Conservation (phyloP, 768 basidiomycete genomes). For the Calvatia gigantea region DNA sequence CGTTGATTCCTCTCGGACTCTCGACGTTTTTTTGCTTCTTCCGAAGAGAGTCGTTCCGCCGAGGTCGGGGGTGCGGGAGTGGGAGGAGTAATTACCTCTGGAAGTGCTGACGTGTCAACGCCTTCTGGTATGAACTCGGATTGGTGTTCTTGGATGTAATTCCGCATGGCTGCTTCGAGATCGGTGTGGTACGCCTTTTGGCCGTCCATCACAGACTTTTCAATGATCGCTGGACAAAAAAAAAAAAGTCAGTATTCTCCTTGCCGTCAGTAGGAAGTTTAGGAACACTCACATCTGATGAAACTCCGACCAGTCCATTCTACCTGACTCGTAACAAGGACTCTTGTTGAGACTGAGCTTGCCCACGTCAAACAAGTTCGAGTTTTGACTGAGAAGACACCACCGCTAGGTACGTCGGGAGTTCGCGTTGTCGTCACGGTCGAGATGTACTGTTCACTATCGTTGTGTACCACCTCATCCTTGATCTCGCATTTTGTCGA, state of each 20-base stretch:
- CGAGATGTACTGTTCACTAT: conserved; percentile 80
- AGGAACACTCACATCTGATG: conserved; percentile 68
- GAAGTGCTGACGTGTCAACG: conserved; percentile 52
- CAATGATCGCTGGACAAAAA: conserved; percentile 74
- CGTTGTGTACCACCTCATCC: conserved; percentile 77
- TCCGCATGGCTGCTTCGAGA: conserved; percentile 79
- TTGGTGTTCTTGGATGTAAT: conserved; percentile 86
- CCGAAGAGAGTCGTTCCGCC: conserved; percentile 22
- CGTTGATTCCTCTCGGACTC: conserved; percentile 69
- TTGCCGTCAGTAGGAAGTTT: neutral
- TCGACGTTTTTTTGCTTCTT: conserved; percentile 53
- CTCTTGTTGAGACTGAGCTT: conserved; percentile 65
- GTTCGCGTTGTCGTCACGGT: conserved; percentile 89
- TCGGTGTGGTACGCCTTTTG: conserved; percentile 85
- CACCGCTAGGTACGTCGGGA: conserved; percentile 93
- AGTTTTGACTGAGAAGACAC: conserved; percentile 92
- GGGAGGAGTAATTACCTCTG: conserved; percentile 9
- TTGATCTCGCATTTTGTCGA: conserved; percentile 94
- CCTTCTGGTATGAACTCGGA: conserved; percentile 88
- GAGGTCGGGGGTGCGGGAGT: conserved; percentile 11
- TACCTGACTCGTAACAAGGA: conserved; percentile 86
- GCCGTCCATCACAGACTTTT: conserved; percentile 86
- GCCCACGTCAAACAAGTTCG: conserved; percentile 96
- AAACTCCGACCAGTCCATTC: conserved; percentile 98
- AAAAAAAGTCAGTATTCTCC: neutral